A percentile compares a stretch with the other conserved stretches of the same genome.
Conservation (phyloP, 2,329 filamentous ascomycete genomes). For the Lasiodiplodia theobromae region DNA sequence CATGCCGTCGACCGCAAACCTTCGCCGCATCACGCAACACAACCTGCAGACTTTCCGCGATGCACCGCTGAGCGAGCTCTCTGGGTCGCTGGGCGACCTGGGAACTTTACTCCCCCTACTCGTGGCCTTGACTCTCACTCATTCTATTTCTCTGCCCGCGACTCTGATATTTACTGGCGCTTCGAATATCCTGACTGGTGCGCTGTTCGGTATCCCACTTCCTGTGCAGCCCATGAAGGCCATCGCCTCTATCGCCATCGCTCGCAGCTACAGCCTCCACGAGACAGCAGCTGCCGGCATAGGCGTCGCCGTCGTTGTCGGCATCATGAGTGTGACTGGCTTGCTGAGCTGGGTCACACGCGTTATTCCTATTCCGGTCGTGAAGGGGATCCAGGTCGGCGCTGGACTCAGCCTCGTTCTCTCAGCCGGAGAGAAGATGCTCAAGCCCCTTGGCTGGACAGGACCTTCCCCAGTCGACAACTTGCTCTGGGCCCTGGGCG, state of each 20-base stretch:
- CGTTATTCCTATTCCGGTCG: constrained; percentile 82
- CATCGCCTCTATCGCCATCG: constrained; percentile 88
- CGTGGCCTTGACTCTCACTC: constrained; percentile 80
- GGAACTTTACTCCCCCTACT: constrained; percentile 89
- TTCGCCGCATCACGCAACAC: constrained; percentile 46
- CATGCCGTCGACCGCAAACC: constrained; percentile 32
- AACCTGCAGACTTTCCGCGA: constrained; percentile 64
- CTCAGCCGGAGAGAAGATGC: constrained; percentile 73
- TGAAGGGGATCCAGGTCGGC: constrained; percentile 94
- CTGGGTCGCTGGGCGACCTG: constrained; percentile 86
- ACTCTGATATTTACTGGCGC: constrained; percentile 89
- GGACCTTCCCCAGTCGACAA: constrained; percentile 75
- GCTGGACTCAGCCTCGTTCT: constrained; percentile 85
- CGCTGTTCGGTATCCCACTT: constrained; percentile 84
- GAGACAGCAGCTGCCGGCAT: constrained; percentile 85
- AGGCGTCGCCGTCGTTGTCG: constrained; percentile 75
- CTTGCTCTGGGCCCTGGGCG: constrained; percentile 75
- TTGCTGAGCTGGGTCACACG: constrained; percentile 75
- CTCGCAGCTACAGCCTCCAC: constrained; percentile 68
- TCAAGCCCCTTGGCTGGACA: constrained; percentile 73
- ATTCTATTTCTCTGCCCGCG: constrained; percentile 79
- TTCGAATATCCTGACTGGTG: constrained; percentile 84
- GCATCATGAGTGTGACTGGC: constrained; percentile 80
- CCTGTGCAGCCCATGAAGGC: constrained; percentile 92
- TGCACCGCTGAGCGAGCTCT: constrained; percentile 76